Conservation (phyloP, 2,329 filamentous ascomycete genomes). For the Drechslerella stenobrocha region DNA sequence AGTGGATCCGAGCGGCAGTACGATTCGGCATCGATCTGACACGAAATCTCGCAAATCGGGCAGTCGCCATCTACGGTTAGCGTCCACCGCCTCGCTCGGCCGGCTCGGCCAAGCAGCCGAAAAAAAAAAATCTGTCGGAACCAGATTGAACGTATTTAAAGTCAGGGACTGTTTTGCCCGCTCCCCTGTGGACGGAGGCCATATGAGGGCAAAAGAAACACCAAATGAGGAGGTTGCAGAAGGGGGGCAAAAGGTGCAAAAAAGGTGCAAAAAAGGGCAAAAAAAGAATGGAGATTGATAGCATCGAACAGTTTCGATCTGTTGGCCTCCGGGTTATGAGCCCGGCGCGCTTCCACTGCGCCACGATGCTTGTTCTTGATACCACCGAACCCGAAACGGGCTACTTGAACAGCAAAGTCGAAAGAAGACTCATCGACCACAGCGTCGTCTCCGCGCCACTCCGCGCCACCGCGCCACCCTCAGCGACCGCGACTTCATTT, state of each 20-base stretch:
- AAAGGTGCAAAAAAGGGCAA: slow-evolving; percentile 27
- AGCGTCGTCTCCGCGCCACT: background rate
- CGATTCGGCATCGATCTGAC: slow-evolving; percentile 1
- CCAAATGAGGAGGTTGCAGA: slow-evolving; percentile 8
- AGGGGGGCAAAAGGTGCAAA: background rate
- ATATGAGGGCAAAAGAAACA: background rate
- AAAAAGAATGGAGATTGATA: slow-evolving; percentile 26
- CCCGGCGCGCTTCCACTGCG: slow-evolving; percentile 49
- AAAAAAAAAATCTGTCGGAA: slow-evolving; percentile 13
- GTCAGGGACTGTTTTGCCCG: too few relatives aligned
- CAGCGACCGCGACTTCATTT: too few relatives aligned
- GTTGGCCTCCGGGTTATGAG: slow-evolving; percentile 49
- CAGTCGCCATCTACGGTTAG: too few relatives aligned
- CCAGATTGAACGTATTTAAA: too few relatives aligned
- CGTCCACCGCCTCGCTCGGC: background rate
- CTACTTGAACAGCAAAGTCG: slow-evolving; percentile 5
- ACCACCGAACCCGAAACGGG: background rate
- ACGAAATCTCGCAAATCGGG: background rate
- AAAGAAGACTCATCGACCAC: slow-evolving; percentile 30
- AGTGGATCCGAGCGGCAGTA: background rate
- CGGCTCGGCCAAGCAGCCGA: slow-evolving; percentile 2
- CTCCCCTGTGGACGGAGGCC: too few relatives aligned
- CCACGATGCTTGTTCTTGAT: slow-evolving; percentile 43
- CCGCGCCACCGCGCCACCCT: background rate
- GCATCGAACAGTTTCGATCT: slow-evolving; percentile 49